These are phyloP conservation scores for Syncephalastrum monosporum DNA, from an alignment of 371 early-diverging fungal species.

Conservation along the genomic window DNA sequence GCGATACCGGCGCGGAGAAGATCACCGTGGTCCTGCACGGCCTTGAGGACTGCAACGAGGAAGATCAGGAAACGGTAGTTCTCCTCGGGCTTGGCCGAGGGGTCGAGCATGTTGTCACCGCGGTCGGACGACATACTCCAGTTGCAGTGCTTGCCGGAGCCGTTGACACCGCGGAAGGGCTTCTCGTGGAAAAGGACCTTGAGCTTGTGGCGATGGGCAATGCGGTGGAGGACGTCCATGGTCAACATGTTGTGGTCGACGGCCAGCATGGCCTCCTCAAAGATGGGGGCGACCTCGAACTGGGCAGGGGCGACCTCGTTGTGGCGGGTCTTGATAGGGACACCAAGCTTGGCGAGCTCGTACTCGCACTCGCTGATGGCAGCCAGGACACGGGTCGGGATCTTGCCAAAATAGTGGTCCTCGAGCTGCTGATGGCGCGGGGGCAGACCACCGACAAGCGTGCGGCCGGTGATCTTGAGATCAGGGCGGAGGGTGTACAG, in stretches of 20 bases:
- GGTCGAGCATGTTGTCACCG: constrained; percentile 96
- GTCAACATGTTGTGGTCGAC: constrained; percentile 98
- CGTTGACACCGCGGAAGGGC: constrained; percentile 98
- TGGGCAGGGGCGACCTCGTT: constrained; percentile 99
- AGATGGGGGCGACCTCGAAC: constrained; percentile 97
- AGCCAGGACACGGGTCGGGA: constrained; percentile 91
- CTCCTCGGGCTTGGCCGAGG: constrained; percentile 88
- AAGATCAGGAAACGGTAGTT: constrained; percentile 96
- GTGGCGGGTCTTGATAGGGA: constrained; percentile 98
- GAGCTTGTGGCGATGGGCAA: constrained; percentile 95
- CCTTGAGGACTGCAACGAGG: constrained; percentile 88
- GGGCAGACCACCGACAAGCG: constrained; percentile 90
- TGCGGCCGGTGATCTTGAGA: constrained; percentile 94
- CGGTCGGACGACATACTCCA: constrained; percentile 95
- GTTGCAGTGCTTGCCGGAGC: constrained; percentile 99
- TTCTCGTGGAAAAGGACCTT: constrained; percentile 98
- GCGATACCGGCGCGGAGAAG: constrained; percentile 86
- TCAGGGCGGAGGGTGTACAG: constrained; percentile 93
- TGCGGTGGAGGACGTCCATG: constrained; percentile 96
- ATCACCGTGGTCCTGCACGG: constrained; percentile 77
- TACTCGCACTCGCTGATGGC: constrained; percentile 91
- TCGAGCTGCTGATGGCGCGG: constrained; percentile 98
- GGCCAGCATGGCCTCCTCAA: constrained; percentile 93
- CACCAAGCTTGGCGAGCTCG: constrained; percentile 92
- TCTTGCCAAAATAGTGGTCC: constrained; percentile 98